These are phyloP conservation scores for Plasmodium adleri DNA, from an alignment of 169 alveolate genomes.

Conservation along the genomic window DNA sequence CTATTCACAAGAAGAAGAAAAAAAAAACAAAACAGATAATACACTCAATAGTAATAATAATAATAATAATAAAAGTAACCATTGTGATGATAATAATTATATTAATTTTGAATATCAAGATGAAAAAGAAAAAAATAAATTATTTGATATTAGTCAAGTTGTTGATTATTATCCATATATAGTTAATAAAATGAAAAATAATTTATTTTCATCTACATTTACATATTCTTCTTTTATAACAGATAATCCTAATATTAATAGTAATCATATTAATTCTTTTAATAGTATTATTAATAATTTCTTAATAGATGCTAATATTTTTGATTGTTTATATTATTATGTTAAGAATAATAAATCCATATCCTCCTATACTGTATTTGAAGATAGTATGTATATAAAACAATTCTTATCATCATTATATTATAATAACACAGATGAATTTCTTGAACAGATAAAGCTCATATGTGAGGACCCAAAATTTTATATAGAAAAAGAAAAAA, in stretches of 20 bases:
- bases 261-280: constrained; percentile 24
- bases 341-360: neutral
- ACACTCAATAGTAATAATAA: too few relatives aligned
- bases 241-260: neutral
- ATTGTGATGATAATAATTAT: too few relatives aligned
- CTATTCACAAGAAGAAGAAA: neutral
- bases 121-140: constrained; percentile 35
- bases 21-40: too few relatives aligned
- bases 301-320: constrained; percentile 17
- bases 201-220: constrained; percentile 9
- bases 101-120: too few relatives aligned
- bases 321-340: neutral
- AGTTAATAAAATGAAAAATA: constrained; percentile 11
- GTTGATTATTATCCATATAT: constrained; percentile 28
- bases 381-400: constrained; percentile 44
- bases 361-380: constrained; percentile 21
- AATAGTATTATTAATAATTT: constrained; percentile 58
- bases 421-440: constrained; percentile 3
- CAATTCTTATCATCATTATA: constrained; percentile 38
- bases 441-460: neutral
- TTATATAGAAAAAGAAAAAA: constrained; percentile 19
- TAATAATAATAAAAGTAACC: too few relatives aligned
- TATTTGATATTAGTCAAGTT: constrained; percentile 69
- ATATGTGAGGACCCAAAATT: constrained; percentile 5
- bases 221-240: constrained; percentile 11